Conservation (phyloP, 2,329 filamentous ascomycete genomes). For the Curvularia lunata region DNA sequence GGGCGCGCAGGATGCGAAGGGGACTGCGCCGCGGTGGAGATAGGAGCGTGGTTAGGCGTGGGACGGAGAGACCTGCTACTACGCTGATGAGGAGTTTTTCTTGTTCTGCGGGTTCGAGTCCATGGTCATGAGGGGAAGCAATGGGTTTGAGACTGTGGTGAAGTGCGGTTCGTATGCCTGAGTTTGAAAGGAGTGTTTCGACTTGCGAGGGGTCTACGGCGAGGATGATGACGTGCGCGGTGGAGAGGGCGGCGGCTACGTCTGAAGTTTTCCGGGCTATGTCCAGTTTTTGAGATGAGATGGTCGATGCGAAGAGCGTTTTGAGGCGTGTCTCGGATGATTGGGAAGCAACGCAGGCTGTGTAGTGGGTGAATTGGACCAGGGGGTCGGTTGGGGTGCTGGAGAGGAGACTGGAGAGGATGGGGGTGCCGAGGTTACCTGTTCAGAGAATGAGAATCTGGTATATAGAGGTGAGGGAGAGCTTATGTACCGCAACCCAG, state of each 20-base stretch:
- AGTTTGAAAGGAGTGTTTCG: background rate
- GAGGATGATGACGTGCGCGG: background rate
- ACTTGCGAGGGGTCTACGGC: slow-evolving; percentile 4
- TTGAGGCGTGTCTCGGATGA: background rate
- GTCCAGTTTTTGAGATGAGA: too few species aligned
- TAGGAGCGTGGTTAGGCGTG: too few species aligned
- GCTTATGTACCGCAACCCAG: slow-evolving; percentile 38
- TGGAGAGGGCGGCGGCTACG: background rate
- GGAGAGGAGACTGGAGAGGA: background rate
- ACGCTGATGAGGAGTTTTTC: slow-evolving; percentile 3
- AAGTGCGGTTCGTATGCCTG: background rate
- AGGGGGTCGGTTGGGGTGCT: too few species aligned
- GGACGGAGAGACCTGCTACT: slow-evolving; percentile 1
- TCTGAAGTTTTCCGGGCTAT: too few species aligned
- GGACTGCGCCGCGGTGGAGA: background rate
- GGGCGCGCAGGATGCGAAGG: slow-evolving; percentile 46
- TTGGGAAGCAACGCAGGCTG: background rate
- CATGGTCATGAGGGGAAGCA: background rate
- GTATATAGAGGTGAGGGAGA: background rate
- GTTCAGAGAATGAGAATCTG: background rate
- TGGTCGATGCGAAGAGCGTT: background rate
- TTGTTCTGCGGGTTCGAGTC: too few species aligned
- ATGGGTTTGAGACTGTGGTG: background rate
- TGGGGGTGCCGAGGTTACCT: background rate
- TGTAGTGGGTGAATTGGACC: slow-evolving; percentile 1